Evolutionary conservation across 1,139 yeast species (phyloP).

Genomic region (Magnusiomyces suaveolens): DNA sequence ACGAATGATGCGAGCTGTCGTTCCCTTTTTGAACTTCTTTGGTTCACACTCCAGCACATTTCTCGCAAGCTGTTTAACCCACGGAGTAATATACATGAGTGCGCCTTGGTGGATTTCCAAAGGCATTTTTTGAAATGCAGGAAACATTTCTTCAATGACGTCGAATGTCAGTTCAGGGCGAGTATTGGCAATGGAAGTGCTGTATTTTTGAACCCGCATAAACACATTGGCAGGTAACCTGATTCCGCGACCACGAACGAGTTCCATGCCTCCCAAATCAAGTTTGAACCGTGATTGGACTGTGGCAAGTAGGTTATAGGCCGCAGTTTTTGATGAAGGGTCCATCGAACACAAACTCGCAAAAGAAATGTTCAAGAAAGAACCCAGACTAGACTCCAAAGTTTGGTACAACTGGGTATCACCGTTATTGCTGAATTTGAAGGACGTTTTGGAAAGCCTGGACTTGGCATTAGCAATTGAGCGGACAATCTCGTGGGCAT

Average conservation of each 20-base stretch:
- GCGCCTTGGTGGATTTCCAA: slow-evolving; percentile 36
- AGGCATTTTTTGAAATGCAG: slow-evolving; percentile 40
- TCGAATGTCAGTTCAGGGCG: slow-evolving; percentile 57
- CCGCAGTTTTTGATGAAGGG: slow-evolving; percentile 51
- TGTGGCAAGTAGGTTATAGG: slow-evolving; percentile 57
- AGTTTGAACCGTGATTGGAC: slow-evolving; percentile 51
- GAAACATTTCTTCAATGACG: slow-evolving; percentile 53
- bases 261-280: slow-evolving; percentile 46
- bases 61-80: slow-evolving; percentile 63
- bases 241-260: slow-evolving; percentile 49
- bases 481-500: slow-evolving; percentile 23
- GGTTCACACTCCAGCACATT: slow-evolving; percentile 40
- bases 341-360: slow-evolving; percentile 56
- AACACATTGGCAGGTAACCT: slow-evolving; percentile 68
- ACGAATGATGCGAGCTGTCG: slow-evolving; percentile 53
- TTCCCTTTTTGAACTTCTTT: slow-evolving; percentile 38
- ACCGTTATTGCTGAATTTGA: neutral
- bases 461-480: slow-evolving; percentile 23
- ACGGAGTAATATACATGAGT: slow-evolving; percentile 55
- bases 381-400: slow-evolving; percentile 7
- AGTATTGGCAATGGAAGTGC: slow-evolving; percentile 46
- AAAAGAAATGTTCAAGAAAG: slow-evolving; percentile 51
- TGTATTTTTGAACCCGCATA: slow-evolving; percentile 51
- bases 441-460: slow-evolving; percentile 14
- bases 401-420: slow-evolving; percentile 9